A percentile compares a stretch with the other conserved stretches of the same genome.
Evolutionary conservation across 257 asterid species (phyloP).

Genomic region (Nicotiana tomentosiformis): DNA sequence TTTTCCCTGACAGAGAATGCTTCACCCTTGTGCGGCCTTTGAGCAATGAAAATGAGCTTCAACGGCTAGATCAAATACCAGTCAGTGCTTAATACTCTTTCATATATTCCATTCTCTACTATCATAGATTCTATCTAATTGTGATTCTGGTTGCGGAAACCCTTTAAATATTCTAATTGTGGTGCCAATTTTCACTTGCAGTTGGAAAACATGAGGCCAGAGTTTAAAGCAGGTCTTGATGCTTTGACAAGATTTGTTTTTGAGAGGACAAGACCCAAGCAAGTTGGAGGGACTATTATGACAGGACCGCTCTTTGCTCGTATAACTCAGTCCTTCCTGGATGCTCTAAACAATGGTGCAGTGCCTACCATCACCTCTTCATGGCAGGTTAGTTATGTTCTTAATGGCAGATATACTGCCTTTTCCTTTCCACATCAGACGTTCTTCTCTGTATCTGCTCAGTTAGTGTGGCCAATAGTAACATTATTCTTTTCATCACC

Average conservation of each 20-base stretch:
- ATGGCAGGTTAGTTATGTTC: slow-evolving; percentile 68
- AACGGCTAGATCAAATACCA: slow-evolving; percentile 74
- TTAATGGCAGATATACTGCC: not conserved
- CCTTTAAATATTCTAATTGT: not conserved
- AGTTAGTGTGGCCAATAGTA: not conserved
- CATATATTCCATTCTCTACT: not conserved
- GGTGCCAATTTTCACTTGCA: slow-evolving; percentile 24
- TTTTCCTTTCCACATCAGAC: not conserved
- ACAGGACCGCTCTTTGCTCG: slow-evolving; percentile 96
- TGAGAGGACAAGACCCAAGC: slow-evolving; percentile 96
- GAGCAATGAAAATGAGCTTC: slow-evolving; percentile 81
- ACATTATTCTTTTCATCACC: not conserved
- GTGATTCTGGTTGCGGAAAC: not conserved
- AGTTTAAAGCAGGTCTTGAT: slow-evolving; percentile 84
- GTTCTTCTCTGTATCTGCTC: not conserved
- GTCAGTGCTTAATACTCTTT: slow-evolving; percentile 32
- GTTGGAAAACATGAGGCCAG: slow-evolving; percentile 82
- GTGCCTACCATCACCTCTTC: slow-evolving; percentile 97
- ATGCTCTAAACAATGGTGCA: slow-evolving; percentile 96
- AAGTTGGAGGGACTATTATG: slow-evolving; percentile 87
- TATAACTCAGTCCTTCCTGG: slow-evolving; percentile 83
- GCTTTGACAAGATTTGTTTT: slow-evolving; percentile 82
- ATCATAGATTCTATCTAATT: not conserved
- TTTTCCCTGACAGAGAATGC: slow-evolving; percentile 97
- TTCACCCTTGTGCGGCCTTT: slow-evolving; percentile 88